A percentile compares a stretch with the other conserved stretches of the same genome.
Conservation (phyloP, 1,284 basidiomycete species). For the Heterobasidion parviporum region DNA sequence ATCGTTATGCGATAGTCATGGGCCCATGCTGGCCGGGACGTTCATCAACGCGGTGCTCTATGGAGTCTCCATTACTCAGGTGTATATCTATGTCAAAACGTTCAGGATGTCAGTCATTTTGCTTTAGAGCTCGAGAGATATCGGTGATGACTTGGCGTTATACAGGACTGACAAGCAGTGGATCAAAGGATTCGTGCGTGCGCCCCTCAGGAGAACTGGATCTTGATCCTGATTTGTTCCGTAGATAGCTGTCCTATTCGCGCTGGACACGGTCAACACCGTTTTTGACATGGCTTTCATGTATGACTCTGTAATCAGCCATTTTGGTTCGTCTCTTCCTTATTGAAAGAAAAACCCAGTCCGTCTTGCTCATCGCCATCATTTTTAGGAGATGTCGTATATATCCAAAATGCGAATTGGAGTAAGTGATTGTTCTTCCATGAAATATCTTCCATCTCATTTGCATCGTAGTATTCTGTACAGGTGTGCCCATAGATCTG, state of each 20-base stretch:
- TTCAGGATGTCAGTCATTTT: neutral
- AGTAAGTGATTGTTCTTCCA: neutral
- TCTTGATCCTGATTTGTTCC: neutral
- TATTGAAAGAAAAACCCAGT: no score
- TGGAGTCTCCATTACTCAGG: neutral
- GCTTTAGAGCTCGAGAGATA: no score
- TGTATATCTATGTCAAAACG: neutral
- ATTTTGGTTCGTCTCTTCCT: neutral
- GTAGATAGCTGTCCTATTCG: neutral
- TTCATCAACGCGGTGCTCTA: neutral
- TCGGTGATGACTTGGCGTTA: neutral
- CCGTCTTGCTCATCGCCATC: neutral
- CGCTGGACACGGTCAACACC: neutral
- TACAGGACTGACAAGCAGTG: neutral
- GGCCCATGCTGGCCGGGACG: neutral
- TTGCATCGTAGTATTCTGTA: neutral
- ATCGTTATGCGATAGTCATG: neutral
- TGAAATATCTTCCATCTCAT: neutral
- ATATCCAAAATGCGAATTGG: neutral
- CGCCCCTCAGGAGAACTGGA: no score
- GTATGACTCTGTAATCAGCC: neutral
- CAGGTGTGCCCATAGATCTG: neutral
- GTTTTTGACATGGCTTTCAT: conserved; percentile 1
- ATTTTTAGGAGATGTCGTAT: neutral
- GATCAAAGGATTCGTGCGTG: neutral